Evolutionary conservation across 192 early-diverging fungal genomes (phyloP), one percentile per base, ranked within the genome.

Genomic region (Podila clonocystis): DNA sequence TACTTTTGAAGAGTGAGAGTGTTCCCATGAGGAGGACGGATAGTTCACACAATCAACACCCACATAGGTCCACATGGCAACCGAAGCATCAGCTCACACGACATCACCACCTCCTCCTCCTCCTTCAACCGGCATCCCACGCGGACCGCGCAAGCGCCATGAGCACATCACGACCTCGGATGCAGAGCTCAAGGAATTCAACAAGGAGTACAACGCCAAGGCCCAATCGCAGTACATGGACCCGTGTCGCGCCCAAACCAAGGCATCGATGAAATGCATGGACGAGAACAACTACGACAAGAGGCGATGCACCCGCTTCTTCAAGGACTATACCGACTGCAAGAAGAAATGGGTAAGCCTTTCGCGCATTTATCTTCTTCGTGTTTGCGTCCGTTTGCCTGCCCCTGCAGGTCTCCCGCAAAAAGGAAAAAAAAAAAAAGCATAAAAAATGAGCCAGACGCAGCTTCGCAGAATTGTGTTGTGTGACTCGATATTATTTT

Each of bases 341-440:
- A 89, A 89, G 63, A 86, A 86, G 74, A 83, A 87, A 74, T 89
- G 88, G 88, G 88, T 87, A 86, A 71, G 69, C 22, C 41, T 28
- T 31, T 63, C 19, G 36, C 20, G 41, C 26, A 48, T 68, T 33
- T 36, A 30, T 11, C 30, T 67, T 22, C 6, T 34, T 24, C n/a
- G 28, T 52, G 30, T 70, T 9, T 36, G 34, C 34, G 34, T 36
- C 34, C 50, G 15, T 60, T 22, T 61, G 24, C 31, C 26, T 45
- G 41, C 13, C 41, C 41, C 13, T 45, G 41, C 41, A 45, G 13
- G 41, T 17, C 41, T 45, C 41, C 38, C 38, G 38, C 33, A 2
- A 33, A 33, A 6, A 33, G 33, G 12, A 45, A 1, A 12, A 15
- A 15, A 45, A 41, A 41, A 41, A 45, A 45, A 45, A n/a, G n/a